Evolutionary conservation across 257 asterid species (phyloP), one percentile per base, ranked within the genome.

Genomic region (Fraxinus anomala): DNA sequence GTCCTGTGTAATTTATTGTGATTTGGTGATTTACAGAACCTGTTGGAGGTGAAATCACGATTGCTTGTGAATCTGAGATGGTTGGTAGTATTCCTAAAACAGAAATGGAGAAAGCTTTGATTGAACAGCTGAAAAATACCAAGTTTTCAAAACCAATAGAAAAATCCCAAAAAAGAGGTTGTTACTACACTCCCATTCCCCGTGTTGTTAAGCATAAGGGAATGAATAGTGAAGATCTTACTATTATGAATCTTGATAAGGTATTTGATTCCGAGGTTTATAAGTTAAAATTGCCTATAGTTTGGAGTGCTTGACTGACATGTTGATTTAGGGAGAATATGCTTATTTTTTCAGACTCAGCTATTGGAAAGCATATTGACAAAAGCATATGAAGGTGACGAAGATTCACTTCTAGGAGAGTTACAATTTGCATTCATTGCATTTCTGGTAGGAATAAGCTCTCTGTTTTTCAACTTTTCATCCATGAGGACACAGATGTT

Each of bases 211-310:
- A 96, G 86, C 93, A 80, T 71, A 89, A 86, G 87, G 99, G 98
- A 75, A 81, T 90, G 76, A 63, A 80, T 39, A 85, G 86, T 31
- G 77, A 84, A 77, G 99, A 96, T 67, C 97, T 96, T 39, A 96
- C 97, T n/a, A 82, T 56, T 83, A 82, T 96, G 92, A 96, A 96
- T 88, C 89, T 96, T 16, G 99, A 96, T 87, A 96, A 96, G 97
- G 99, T 92, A 88, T 74, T 23, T 73, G 33, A 26, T 56, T 73
- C 12, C 69, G 65, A 36, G 74, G 68, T 75, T 49, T 36, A 33
- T 67, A 76, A n/a, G 4, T 65, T 33, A 34, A 68, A 67, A 26
- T 74, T 72, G 23, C 3, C 36, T 63, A 67, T 39, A 21, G 39
- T 37, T 75, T 61, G 68, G 36, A 36, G 54, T 47, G 75, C 36